Base-by-base conservation (phyloP, 139 green algal genomes). In the Micromonas commoda region DNA sequence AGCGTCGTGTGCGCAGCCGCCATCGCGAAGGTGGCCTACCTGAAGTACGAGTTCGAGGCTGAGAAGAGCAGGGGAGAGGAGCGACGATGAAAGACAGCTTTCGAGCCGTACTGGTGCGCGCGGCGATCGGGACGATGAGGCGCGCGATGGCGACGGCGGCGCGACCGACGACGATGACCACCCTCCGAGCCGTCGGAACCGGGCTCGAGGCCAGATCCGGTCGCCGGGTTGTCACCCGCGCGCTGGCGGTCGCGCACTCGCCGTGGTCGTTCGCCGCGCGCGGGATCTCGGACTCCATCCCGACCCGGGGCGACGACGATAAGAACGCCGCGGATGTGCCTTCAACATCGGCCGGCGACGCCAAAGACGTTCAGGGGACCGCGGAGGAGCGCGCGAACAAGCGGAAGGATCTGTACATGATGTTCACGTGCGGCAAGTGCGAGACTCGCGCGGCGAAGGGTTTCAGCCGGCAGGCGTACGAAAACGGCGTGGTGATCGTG, bases 401-500 rank as follows among this genome's bases (percentile, higher is more conserved):
- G 26, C 60, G 53, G 4, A 78, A 78, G 33, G 72, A 78, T 57
- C 13, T 78, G 1, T 78, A 78, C 72, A 78, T 78, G 72, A 53
- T 69, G 57, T 78, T 78, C 54, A 87, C 83, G 29, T 87, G 83
- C 77, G 77, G 64, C 26, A 60, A 78, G 31, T 87, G 83, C 77
- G 60, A 88, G 24, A 87, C 80, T 2, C 82, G 88, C 0, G 61
- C 84, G 0, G 83, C 73, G 34, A 88, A 89, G 69, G 77, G 78
- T 28, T 88, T 92, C 68, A 86, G 76, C 73, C 83, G 82, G 63
- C 29, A 80, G 39, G 77, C 82, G 23, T 92, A 91, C 71, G 77
- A 88, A 60, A 67, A 72, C 16, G 88, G 88, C 3, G 84, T 92
- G 23, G 88, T 92, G 3, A 85, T 92, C 16, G 87, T 88, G 0